A percentile compares a stretch with the other conserved stretches of the same genome.
Conservation (phyloP, 768 basidiomycete species). For the Trametes cubensis region DNA sequence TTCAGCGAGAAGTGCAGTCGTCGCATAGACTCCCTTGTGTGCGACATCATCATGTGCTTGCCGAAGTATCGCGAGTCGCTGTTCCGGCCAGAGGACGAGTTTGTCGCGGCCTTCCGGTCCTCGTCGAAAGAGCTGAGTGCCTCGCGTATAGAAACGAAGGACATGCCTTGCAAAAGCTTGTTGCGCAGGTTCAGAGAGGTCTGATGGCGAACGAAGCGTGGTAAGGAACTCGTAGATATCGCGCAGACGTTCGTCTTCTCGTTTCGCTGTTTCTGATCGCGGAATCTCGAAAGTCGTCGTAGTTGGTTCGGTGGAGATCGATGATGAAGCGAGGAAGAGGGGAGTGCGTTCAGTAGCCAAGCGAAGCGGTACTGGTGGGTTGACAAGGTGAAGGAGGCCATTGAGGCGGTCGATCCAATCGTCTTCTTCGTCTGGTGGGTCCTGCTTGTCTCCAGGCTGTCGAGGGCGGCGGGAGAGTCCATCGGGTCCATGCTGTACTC, state of each 20-base stretch:
- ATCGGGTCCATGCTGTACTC: slow-evolving; percentile 32
- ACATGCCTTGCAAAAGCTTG: not conserved
- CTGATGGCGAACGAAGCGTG: not conserved
- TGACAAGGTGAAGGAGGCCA: slow-evolving; percentile 15
- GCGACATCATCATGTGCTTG: slow-evolving; percentile 28
- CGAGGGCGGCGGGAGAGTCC: slow-evolving; percentile 33
- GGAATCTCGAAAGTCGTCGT: too few relatives aligned
- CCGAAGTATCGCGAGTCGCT: slow-evolving; percentile 12
- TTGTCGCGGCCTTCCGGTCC: slow-evolving; percentile 23
- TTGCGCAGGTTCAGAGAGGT: not conserved
- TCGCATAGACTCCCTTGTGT: slow-evolving; percentile 28
- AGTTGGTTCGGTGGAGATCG: too few relatives aligned
- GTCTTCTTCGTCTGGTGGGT: slow-evolving; percentile 8
- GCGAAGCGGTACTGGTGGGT: slow-evolving; percentile 1
- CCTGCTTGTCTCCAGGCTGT: slow-evolving; percentile 6
- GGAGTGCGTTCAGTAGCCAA: too few relatives aligned
- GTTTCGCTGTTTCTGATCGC: not conserved
- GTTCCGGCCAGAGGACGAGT: slow-evolving; percentile 15
- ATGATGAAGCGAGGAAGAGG: too few relatives aligned
- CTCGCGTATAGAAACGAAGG: not conserved
- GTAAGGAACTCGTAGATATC: not conserved
- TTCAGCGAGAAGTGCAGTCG: slow-evolving; percentile 6
- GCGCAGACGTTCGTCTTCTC: not conserved
- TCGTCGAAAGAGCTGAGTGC: slow-evolving; percentile 21
- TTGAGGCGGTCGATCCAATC: slow-evolving; percentile 26